phyloP scores from a whole-genome alignment of 345 rosid genomes.

The Eucalyptus fibrosa region DNA sequence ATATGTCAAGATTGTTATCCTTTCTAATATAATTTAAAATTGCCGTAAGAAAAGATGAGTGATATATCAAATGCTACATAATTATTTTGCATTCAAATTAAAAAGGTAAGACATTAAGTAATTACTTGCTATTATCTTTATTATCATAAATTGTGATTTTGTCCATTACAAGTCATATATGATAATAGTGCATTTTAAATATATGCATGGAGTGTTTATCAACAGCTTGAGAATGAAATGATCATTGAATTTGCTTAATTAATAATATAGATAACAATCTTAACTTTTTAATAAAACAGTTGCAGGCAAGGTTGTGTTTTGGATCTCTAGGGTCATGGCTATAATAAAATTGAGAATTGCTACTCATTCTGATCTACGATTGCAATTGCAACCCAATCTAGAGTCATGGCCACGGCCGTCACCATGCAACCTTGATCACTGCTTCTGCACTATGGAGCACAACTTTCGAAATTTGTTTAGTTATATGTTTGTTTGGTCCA shows the following conservation, averaged over 20 bases:
- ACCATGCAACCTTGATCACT: rapidly evolving
- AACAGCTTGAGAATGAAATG: not conserved
- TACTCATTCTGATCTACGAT: rapidly evolving
- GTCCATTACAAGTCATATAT: not conserved
- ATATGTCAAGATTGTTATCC: not conserved
- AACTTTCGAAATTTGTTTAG: not conserved
- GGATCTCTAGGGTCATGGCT: not conserved
- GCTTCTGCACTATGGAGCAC: not conserved
- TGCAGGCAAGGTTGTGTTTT: not conserved
- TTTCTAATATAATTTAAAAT: too few species aligned
- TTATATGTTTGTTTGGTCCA: not conserved
- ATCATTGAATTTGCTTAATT: not conserved
- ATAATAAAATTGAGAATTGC: not conserved
- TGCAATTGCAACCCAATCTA: not conserved
- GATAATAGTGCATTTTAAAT: not conserved
- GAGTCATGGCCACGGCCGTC: rapidly evolving
- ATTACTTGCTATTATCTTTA: not conserved
- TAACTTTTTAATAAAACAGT: not conserved
- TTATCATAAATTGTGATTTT: not conserved
- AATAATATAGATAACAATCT: not conserved
- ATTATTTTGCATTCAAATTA: not conserved
- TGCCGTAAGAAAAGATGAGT: not conserved
- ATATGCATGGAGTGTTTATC: not conserved
- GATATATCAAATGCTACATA: not conserved
- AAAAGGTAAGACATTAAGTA: not conserved